A percentile compares a stretch with the other conserved stretches of the same genome.
phyloP scores from a whole-genome alignment of 2,329 filamentous ascomycete genomes.

The Sporothrix pallida region DNA sequence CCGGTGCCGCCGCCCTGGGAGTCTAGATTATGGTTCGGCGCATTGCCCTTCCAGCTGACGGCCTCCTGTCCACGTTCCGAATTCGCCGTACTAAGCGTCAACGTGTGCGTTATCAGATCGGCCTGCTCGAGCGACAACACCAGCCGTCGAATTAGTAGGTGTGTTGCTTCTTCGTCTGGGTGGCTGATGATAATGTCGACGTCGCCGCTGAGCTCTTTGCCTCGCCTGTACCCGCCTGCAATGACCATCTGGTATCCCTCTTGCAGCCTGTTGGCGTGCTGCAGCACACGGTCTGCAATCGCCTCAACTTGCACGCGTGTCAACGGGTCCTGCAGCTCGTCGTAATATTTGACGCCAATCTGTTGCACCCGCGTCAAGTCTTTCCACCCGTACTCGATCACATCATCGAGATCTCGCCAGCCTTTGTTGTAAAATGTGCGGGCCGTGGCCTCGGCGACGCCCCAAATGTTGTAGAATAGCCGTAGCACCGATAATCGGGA shows the following conservation, averaged over 20 bases:
- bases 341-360: constrained; percentile 92
- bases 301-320: constrained; percentile 73
- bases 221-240: constrained; percentile 81
- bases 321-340: constrained; percentile 77
- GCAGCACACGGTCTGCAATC: constrained; percentile 68
- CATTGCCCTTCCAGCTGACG: constrained; percentile 58
- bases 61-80: constrained; percentile 73
- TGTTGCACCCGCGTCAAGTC: constrained; percentile 80
- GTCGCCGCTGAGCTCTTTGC: constrained; percentile 75
- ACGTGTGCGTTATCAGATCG: constrained; percentile 79
- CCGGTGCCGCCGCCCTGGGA: constrained; percentile 35
- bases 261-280: constrained; percentile 69
- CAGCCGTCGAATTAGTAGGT: constrained; percentile 73
- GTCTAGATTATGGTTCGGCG: constrained; percentile 37
- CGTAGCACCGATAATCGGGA: constrained; percentile 67
- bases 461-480: constrained; percentile 85
- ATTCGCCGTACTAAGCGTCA: constrained; percentile 71
- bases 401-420: constrained; percentile 84
- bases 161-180: constrained; percentile 70
- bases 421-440: constrained; percentile 78
- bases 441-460: constrained; percentile 83
- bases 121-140: constrained; percentile 71
- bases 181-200: constrained; percentile 88
- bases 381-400: constrained; percentile 82
- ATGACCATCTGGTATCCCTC: constrained; percentile 63